These are phyloP conservation scores for Pythium apleroticum DNA, from an alignment of 352 stramenopile species.

Conservation along the genomic window DNA sequence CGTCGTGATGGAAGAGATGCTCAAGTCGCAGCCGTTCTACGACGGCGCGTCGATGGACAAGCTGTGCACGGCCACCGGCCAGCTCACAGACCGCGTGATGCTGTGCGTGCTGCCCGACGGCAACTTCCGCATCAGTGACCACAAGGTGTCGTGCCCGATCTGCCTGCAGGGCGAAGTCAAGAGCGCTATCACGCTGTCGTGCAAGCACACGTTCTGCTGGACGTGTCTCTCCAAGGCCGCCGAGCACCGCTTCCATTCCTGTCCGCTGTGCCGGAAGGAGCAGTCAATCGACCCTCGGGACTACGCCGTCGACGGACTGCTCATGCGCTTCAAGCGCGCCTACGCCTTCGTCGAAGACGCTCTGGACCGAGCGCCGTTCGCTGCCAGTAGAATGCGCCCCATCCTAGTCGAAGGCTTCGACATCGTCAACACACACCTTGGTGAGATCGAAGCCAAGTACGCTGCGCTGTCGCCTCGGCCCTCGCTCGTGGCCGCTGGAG, in stretches of 20 bases:
- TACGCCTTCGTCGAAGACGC: slow-evolving; percentile 63
- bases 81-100: slow-evolving; percentile 69
- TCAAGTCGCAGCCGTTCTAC: slow-evolving; percentile 66
- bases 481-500: slow-evolving; percentile 15
- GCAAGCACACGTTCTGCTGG: slow-evolving; percentile 80
- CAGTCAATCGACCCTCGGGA: slow-evolving; percentile 79
- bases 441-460: slow-evolving; percentile 59
- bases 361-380: slow-evolving; percentile 49
- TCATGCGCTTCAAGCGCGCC: slow-evolving; percentile 74
- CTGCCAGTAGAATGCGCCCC: slow-evolving; percentile 62
- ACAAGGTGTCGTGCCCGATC: slow-evolving; percentile 62
- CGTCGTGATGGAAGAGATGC: slow-evolving; percentile 47
- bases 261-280: slow-evolving; percentile 62
- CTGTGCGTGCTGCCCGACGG: slow-evolving; percentile 66
- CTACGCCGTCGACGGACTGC: slow-evolving; percentile 75
- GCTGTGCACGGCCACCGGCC: slow-evolving; percentile 45
- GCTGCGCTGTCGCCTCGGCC: slow-evolving; percentile 45
- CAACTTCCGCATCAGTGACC: slow-evolving; percentile 52
- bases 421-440: slow-evolving; percentile 47
- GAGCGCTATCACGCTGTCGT: slow-evolving; percentile 68
- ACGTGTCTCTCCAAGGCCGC: slow-evolving; percentile 72
- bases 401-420: slow-evolving; percentile 69
- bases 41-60: slow-evolving; percentile 52
- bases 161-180: slow-evolving; percentile 65
- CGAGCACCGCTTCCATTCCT: slow-evolving; percentile 75